Conservation (phyloP, 805 yeast species). For the Pichia cabralensis region DNA sequence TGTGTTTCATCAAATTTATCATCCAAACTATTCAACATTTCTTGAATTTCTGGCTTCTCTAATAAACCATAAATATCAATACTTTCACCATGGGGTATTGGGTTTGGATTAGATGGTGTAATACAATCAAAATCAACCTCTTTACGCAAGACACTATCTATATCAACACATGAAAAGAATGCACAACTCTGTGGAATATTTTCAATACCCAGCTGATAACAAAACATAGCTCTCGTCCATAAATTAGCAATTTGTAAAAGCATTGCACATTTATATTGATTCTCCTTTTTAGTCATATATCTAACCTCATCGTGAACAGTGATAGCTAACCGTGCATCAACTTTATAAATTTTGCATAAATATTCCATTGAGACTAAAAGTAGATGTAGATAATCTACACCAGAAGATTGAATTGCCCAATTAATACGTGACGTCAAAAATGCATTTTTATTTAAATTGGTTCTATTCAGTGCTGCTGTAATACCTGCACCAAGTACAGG, state of each 20-base stretch:
- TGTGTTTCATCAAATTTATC: conserved; percentile 10
- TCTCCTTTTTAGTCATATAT: conserved; percentile 63
- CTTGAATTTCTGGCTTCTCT: conserved; percentile 26
- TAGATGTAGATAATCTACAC: conserved; percentile 90
- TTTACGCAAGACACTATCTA: conserved; percentile 79
- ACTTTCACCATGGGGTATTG: conserved; percentile 75
- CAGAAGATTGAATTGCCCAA: conserved; percentile 98
- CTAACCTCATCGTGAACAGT: conserved; percentile 96
- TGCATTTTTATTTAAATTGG: conserved; percentile 51
- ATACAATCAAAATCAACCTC: conserved; percentile 89
- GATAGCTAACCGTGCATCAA: conserved; percentile 69
- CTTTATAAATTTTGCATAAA: conserved; percentile 47
- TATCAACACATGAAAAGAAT: conserved; percentile 87
- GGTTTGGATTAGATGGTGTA: conserved; percentile 72
- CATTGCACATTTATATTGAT: conserved; percentile 67
- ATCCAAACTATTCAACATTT: conserved; percentile 14
- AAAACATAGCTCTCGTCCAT: conserved; percentile 95
- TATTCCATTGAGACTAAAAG: conserved; percentile 83
- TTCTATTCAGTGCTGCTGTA: conserved; percentile 66
- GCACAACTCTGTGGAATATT: conserved; percentile 94
- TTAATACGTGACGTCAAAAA: conserved; percentile 87
- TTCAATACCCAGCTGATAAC: conserved; percentile 80
- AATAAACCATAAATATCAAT: conserved; percentile 49
- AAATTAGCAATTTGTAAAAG: conserved; percentile 81
- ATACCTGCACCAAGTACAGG: conserved; percentile 92